Percentiles rank a stretch among this genome's conserved stretches.
Conservation (phyloP, 2,329 filamentous ascomycete genomes). For the Aureobasidium sp. region DNA sequence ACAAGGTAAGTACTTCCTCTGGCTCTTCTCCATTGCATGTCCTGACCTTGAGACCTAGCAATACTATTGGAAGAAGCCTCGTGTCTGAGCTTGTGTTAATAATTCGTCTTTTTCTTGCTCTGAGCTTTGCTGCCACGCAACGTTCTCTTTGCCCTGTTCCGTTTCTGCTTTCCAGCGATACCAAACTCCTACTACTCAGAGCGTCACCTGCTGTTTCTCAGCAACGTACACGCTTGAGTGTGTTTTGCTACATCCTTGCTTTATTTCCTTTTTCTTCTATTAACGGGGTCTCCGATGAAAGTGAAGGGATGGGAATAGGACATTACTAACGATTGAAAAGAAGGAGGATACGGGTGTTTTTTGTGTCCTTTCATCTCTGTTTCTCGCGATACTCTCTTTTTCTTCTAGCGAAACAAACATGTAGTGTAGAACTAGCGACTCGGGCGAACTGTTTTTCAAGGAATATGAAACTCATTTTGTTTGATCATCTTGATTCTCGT, state of each 20-base stretch:
- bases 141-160: not conserved
- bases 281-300: not conserved
- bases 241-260: not conserved
- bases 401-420: not conserved
- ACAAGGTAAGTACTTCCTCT: constrained; percentile 66
- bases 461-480: not conserved
- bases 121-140: not conserved
- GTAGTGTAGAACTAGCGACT: constrained; percentile 7
- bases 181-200: not conserved
- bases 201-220: not conserved
- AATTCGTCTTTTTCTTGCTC: not conserved
- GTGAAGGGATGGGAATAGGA: not conserved
- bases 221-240: not conserved
- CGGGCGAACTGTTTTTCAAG: not conserved
- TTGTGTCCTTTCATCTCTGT: not conserved
- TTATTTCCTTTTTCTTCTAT: not conserved
- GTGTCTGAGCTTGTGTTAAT: constrained; percentile 10
- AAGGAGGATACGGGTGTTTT: constrained; percentile 1
- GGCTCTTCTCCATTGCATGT: not conserved
- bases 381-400: not conserved
- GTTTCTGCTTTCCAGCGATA: not conserved
- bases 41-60: constrained; percentile 7
- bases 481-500: not conserved
- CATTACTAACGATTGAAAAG: constrained; percentile 4
- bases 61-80: constrained; percentile 20